These are phyloP conservation scores for Paecilomyces dactylethromorphus DNA, from an alignment of 2,329 filamentous ascomycete species.

Conservation along the genomic window DNA sequence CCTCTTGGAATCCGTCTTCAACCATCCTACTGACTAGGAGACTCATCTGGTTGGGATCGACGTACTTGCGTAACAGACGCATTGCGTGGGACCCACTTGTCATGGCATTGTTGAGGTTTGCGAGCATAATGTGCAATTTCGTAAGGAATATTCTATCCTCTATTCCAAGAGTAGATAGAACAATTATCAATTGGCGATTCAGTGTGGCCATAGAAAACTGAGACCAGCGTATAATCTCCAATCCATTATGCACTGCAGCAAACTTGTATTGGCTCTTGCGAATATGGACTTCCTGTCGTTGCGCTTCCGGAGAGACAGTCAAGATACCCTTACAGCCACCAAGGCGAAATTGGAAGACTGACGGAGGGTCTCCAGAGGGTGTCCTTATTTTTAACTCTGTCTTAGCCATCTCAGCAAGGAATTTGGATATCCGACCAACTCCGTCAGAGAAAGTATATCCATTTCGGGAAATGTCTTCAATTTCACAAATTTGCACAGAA, in stretches of 20 bases:
- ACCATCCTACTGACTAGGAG: constrained; percentile 70
- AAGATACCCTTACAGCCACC: constrained; percentile 90
- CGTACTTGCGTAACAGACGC: constrained; percentile 61
- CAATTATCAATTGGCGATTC: constrained; percentile 82
- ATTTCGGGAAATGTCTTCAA: constrained; percentile 65
- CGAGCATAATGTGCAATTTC: constrained; percentile 63
- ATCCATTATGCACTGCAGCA: constrained; percentile 57
- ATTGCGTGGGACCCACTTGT: constrained; percentile 57
- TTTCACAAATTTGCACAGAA: constrained; percentile 50
- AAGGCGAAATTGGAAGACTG: constrained; percentile 84
- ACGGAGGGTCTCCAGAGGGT: constrained; percentile 55
- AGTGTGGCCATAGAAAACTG: constrained; percentile 69
- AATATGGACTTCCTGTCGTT: constrained; percentile 64
- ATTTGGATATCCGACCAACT: constrained; percentile 81
- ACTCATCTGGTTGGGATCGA: constrained; percentile 81
- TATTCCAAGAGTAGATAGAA: constrained; percentile 75
- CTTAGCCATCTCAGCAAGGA: constrained; percentile 67
- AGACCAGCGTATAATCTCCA: constrained; percentile 83
- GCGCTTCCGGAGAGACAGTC: constrained; percentile 63
- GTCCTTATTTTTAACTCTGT: constrained; percentile 59
- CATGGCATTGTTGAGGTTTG: constrained; percentile 65
- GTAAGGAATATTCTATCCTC: constrained; percentile 57
- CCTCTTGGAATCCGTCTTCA: constrained; percentile 67
- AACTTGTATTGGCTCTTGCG: constrained; percentile 88
- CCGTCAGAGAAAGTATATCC: constrained; percentile 80